Base-by-base conservation (phyloP, 2,329 filamentous ascomycete species). In the Verticillium dahliae region DNA sequence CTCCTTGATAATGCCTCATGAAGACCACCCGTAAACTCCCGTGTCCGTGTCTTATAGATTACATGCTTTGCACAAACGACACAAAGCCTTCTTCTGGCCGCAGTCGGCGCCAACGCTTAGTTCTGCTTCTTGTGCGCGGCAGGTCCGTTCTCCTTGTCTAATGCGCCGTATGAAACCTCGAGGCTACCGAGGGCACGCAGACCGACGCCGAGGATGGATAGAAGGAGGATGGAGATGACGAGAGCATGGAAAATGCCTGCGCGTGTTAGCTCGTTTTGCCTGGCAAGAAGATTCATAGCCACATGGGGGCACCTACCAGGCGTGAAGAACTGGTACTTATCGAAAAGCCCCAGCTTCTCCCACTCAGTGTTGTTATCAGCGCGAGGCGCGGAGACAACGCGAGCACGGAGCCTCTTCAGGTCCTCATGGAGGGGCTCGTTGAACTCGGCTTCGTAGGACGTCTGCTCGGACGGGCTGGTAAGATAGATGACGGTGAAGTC, bases 81-180 rank as follows among this genome's bases (percentile, higher is more conserved):
- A 7, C 45, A n/a, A 27, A 52, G 27, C 13, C 57, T 18, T 58
- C 11, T 18, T 58, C 18, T 37, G 27, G n/a, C 22, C 5, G 4
- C 38, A 9, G 13, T 27, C 27, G 7, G 33, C 35, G 34, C 7
- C 18, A 11, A 60, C 50, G 45, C 41, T 64, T 75, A 77, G 68
- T 82, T 83, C 76, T 88, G 83, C 80, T 92, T 96, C 85, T 93
- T 96, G 76, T 96, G 91, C 37, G 90, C 90, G 41, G 87, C 81
- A n/a, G 92, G 91, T 0, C 92, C 91, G 81, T 92, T 96, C 69
- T 97, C 94, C 81, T 97, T 97, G 73, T 96, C 94, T 73, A 98
- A 99, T 1, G 95, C 92, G 65, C 90, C 92, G 74, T 98, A 98
- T 1, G 91, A 90, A 35, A 98, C 91, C 74, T 97, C 83, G 18